These are phyloP conservation scores for Aureobasidium sp. DNA, from an alignment of 2,329 filamentous ascomycete genomes.

Conservation along the genomic window DNA sequence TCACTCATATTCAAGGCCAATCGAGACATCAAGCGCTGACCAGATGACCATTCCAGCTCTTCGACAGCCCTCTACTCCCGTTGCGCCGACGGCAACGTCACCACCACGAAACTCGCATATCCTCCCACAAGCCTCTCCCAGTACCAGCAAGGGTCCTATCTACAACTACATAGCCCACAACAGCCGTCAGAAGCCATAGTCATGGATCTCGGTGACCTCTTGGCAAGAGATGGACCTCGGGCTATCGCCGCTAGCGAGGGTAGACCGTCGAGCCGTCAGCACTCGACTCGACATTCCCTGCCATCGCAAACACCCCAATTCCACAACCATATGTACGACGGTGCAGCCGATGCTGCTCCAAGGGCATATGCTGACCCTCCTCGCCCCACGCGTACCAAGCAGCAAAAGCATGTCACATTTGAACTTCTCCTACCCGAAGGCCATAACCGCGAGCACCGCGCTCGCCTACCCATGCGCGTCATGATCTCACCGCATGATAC, in stretches of 20 bases:
- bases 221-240: slow-evolving; percentile 20
- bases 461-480: slow-evolving; percentile 73
- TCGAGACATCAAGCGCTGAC: slow-evolving; percentile 9
- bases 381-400: slow-evolving; percentile 28
- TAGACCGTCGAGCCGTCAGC: slow-evolving; percentile 27
- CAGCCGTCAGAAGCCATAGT: not conserved
- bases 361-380: slow-evolving; percentile 17
- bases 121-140: slow-evolving; percentile 6
- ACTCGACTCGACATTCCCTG: slow-evolving; percentile 25
- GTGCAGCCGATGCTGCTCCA: not conserved
- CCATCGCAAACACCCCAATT: slow-evolving; percentile 14
- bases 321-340: not conserved
- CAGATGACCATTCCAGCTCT: not conserved
- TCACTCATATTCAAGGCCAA: not conserved
- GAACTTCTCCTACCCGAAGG: slow-evolving; percentile 63
- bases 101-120: slow-evolving; percentile 13
- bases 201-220: slow-evolving; percentile 32
- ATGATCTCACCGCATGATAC: slow-evolving; percentile 94
- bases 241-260: slow-evolving; percentile 17
- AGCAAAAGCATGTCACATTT: slow-evolving; percentile 68
- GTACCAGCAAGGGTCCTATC: not conserved
- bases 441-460: slow-evolving; percentile 56
- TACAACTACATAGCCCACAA: not conserved
- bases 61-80: slow-evolving; percentile 8
- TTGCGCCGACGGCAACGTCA: slow-evolving; percentile 26